Evolutionary conservation across 768 basidiomycete genomes (phyloP), one percentile per base, ranked within the genome.

Genomic region (Tylopilus intermedius): DNA sequence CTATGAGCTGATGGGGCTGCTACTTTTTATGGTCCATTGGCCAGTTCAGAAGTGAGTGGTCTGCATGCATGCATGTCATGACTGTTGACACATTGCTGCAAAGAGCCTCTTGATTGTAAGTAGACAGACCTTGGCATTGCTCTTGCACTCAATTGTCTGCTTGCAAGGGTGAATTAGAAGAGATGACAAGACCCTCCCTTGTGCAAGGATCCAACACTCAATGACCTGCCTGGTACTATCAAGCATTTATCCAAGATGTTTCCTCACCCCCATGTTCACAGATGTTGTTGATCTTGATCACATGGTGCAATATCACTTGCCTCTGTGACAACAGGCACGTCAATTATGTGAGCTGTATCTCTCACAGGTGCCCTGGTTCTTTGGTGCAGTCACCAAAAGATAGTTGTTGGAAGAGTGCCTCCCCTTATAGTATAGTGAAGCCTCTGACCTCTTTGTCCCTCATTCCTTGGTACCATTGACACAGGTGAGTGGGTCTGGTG

Each of bases 361-460:
- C 39, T 82, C 83, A 18, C 82, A 86, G 61, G 84, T 86, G 3
- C 83, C 84, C 0, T 90, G 88, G 88, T 87, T 88, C 63, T 88
- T 86, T 52, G 83, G 86, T 21, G 82, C 86, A 2, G 79, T 89
- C 35, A 82, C 82, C 3, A 72, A 75, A 41, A 72, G 71, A 14
- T 86, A 90, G 55, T 67, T 86, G 8, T 66, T 79, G n/a, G 80
- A 85, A 51, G 83, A 86, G 54, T 67, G 81, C 15, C 69, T 86
- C n/a, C 84, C 84, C 14, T 58, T 79, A 40, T 86, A 81, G 81
- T 87, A 84, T 54, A 66, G 66, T n/a, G 82, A 79, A 57, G 79
- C 77, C 3, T 65, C 38, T 56, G 67, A 46, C 55, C 69, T 58
- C 49, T 39, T 56, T 15, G 48, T 54, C 47, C 61, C 62, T 5